A percentile compares a stretch with the other conserved stretches of the same genome.
Evolutionary conservation across 2,329 filamentous ascomycete species (phyloP).

Genomic region (Dactylonectria estremocensis): DNA sequence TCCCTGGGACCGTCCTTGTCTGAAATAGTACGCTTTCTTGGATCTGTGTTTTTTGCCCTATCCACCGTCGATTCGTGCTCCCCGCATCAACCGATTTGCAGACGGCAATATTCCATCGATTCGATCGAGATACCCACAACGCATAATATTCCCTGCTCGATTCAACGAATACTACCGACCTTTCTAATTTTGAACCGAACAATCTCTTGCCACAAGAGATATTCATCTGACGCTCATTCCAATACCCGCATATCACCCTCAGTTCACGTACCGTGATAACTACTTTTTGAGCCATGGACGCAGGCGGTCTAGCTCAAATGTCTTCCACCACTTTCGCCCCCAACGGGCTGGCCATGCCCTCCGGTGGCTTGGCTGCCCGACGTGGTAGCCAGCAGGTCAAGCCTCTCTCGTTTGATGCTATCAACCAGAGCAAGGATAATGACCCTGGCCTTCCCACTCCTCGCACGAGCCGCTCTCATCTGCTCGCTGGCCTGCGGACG

Average conservation of each 20-base stretch:
- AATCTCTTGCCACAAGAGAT: constrained; percentile 35
- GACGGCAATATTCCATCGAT: constrained; percentile 37
- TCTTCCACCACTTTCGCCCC: constrained; percentile 86
- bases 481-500: constrained; percentile 93
- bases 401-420: constrained; percentile 84
- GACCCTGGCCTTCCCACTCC: constrained; percentile 81
- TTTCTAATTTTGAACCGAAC: constrained; percentile 43
- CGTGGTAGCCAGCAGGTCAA: constrained; percentile 92
- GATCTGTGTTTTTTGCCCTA: constrained; percentile 44
- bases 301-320: constrained; percentile 99
- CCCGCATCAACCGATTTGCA: constrained; percentile 35
- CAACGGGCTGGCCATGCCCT: constrained; percentile 81
- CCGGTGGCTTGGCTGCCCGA: constrained; percentile 85
- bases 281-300: constrained; percentile 78
- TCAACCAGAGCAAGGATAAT: constrained; percentile 79
- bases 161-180: constrained; percentile 34
- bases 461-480: constrained; percentile 93
- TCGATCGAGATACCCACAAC: constrained; percentile 44
- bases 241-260: constrained; percentile 25
- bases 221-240: constrained; percentile 43
- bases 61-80: constrained; percentile 35
- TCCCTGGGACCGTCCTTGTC: constrained; percentile 27
- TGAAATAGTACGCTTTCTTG: constrained; percentile 44
- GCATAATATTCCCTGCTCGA: constrained; percentile 45
- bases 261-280: constrained; percentile 31